Percentiles rank a stretch among this genome's conserved stretches.
phyloP scores from a whole-genome alignment of 1,284 basidiomycete species.

The Naganishia sp. region DNA sequence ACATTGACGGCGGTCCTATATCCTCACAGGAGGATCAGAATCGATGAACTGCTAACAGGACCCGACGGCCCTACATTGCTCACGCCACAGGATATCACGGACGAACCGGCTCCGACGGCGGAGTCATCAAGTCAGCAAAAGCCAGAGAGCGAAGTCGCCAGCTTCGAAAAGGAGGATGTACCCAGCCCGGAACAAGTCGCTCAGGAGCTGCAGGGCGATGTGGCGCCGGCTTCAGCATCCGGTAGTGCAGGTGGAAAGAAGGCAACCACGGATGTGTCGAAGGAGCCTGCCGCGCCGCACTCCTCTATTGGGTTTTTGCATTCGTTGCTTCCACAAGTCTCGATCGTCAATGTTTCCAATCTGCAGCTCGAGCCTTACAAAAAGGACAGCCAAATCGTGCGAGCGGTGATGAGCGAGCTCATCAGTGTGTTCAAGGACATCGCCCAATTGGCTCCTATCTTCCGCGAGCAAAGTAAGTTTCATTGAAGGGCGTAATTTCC shows the following conservation, averaged over 20 bases:
- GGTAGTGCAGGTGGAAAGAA: conserved; percentile 59
- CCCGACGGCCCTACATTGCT: conserved; percentile 2
- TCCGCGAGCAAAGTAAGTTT: conserved; percentile 81
- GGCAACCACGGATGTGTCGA: background rate
- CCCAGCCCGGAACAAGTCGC: conserved; percentile 59
- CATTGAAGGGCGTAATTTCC: background rate
- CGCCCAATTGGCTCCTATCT: conserved; percentile 92
- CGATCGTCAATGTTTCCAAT: conserved; percentile 88
- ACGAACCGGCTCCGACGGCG: conserved; percentile 9
- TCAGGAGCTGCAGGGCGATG: conserved; percentile 43
- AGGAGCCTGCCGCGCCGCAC: conserved; percentile 18
- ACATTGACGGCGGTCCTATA: conserved; percentile 93
- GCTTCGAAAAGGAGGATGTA: conserved; percentile 56
- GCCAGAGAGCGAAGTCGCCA: conserved; percentile 59
- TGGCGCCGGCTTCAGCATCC: background rate
- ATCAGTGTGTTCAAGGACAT: conserved; percentile 99
- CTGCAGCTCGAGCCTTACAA: conserved; percentile 78
- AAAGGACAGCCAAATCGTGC: conserved; percentile 90
- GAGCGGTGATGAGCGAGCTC: conserved; percentile 94
- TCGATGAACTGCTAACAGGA: conserved; percentile 69
- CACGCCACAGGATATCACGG: conserved; percentile 9
- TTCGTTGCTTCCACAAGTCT: conserved; percentile 70
- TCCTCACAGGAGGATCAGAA: conserved; percentile 87
- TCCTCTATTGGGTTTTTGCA: conserved; percentile 75
- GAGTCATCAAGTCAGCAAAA: conserved; percentile 35